Evolutionary conservation across 2,329 filamentous ascomycete genomes (phyloP).

Genomic region (Cryphonectria naterciae): DNA sequence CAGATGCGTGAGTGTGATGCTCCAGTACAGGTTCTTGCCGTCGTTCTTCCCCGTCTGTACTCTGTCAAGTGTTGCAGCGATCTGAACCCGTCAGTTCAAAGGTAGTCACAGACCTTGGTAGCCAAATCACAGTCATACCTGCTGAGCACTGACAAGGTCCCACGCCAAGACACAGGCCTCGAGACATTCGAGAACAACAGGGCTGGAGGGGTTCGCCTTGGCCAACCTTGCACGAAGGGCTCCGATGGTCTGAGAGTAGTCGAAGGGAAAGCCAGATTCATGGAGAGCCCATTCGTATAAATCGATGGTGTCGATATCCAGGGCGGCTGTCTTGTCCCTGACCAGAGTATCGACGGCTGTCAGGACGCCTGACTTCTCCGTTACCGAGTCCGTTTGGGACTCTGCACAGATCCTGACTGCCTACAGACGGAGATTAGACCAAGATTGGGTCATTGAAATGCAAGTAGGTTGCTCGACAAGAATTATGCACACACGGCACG

Average conservation of each 20-base stretch:
- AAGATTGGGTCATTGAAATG: too few species aligned
- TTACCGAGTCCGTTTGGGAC: conserved; percentile 54
- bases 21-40: conserved; percentile 56
- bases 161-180: conserved; percentile 58
- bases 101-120: not conserved
- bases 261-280: conserved; percentile 35
- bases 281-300: conserved; percentile 59
- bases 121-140: conserved; percentile 43
- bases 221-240: conserved; percentile 54
- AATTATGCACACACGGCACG: not conserved
- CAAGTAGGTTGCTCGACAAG: not conserved
- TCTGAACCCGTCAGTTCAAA: conserved; percentile 41
- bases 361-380: conserved; percentile 49
- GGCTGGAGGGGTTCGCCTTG: conserved; percentile 56
- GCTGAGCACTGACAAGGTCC: conserved; percentile 61
- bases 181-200: conserved; percentile 48
- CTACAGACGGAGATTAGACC: conserved; percentile 35
- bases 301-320: conserved; percentile 56
- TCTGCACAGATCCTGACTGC: conserved; percentile 55
- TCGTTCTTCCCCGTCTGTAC: conserved; percentile 53
- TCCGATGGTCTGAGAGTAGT: conserved; percentile 54
- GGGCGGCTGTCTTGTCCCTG: conserved; percentile 49
- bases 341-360: conserved; percentile 51
- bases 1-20: conserved; percentile 57
- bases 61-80: conserved; percentile 58